Conservation (phyloP, 805 yeast species). For the Pichia pseudocactophila region DNA sequence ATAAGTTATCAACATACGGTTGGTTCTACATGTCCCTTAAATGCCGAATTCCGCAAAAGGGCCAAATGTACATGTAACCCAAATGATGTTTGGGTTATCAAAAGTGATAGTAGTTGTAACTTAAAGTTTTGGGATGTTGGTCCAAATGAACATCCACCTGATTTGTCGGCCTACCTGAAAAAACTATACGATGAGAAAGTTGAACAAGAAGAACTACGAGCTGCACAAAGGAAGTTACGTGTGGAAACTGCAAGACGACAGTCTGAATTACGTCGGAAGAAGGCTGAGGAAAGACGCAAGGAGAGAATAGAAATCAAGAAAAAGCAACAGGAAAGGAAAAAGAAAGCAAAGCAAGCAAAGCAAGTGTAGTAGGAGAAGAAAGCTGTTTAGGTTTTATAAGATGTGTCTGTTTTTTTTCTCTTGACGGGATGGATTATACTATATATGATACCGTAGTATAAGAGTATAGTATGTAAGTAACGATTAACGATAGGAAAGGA, state of each 20-base stretch:
- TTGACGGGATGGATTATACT: too few relatives aligned
- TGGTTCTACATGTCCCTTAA: constrained; percentile 70
- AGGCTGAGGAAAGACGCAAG: constrained; percentile 8
- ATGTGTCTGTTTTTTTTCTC: too few relatives aligned
- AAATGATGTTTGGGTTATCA: constrained; percentile 59
- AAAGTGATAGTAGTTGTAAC: constrained; percentile 22
- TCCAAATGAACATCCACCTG: constrained; percentile 15
- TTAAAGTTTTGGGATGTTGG: constrained; percentile 19
- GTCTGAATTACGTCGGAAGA: constrained; percentile 4
- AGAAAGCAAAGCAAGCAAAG: not conserved
- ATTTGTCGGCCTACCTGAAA: constrained; percentile 17
- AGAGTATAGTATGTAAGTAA: too few relatives aligned
- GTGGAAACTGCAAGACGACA: constrained; percentile 10
- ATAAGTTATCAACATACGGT: constrained; percentile 79
- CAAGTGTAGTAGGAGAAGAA: not conserved
- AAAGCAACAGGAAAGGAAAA: not conserved
- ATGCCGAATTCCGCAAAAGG: constrained; percentile 41
- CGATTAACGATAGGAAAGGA: too few relatives aligned
- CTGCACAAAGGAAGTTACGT: constrained; percentile 4
- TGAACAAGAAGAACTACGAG: constrained; percentile 5
- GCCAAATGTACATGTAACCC: constrained; percentile 71
- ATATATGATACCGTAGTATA: too few relatives aligned
- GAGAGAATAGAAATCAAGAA: not conserved
- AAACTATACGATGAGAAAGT: constrained; percentile 8
- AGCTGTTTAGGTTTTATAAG: too few relatives aligned